These are phyloP conservation scores for Ophiorrhiza pumila DNA, from an alignment of 257 asterid genomes.

Conservation along the genomic window DNA sequence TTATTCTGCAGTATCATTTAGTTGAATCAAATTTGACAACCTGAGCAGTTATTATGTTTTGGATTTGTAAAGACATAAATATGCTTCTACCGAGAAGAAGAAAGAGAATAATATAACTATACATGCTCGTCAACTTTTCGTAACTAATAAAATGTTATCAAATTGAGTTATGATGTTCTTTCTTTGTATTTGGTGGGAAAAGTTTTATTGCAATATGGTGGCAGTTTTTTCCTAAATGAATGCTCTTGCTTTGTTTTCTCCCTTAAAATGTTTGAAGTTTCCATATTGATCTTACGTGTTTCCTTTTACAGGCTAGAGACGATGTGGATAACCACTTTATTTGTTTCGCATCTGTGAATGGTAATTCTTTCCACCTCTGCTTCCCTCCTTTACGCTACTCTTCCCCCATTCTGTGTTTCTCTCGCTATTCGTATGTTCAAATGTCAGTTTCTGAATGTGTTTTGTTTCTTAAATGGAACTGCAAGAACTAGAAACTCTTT, in stretches of 20 bases:
- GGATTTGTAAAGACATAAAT: not conserved
- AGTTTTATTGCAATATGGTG: not conserved
- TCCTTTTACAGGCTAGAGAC: conserved; percentile 62
- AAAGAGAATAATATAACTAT: not conserved
- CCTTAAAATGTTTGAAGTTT: not conserved
- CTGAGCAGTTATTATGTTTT: not conserved
- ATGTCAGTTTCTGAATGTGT: not conserved
- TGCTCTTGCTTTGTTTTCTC: not conserved
- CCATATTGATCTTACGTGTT: conserved; percentile 11
- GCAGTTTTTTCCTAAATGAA: not conserved
- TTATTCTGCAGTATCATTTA: not conserved
- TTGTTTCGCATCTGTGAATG: conserved; percentile 70
- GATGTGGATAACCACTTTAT: conserved; percentile 78
- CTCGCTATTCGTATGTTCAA: not conserved
- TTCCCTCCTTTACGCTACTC: not conserved
- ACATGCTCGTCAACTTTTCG: not conserved
- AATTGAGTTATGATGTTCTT: not conserved
- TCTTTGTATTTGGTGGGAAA: not conserved
- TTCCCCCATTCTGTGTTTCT: not conserved
- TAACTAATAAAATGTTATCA: not conserved
- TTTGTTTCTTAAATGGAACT: not conserved
- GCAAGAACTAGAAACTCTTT: not conserved
- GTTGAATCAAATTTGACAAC: not conserved
- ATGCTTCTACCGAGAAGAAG: not conserved
- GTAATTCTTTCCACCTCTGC: conserved; percentile 32